Evolutionary conservation across 1,284 basidiomycete genomes (phyloP), one percentile per base, ranked within the genome.

Genomic region (Malassezia psittaci): DNA sequence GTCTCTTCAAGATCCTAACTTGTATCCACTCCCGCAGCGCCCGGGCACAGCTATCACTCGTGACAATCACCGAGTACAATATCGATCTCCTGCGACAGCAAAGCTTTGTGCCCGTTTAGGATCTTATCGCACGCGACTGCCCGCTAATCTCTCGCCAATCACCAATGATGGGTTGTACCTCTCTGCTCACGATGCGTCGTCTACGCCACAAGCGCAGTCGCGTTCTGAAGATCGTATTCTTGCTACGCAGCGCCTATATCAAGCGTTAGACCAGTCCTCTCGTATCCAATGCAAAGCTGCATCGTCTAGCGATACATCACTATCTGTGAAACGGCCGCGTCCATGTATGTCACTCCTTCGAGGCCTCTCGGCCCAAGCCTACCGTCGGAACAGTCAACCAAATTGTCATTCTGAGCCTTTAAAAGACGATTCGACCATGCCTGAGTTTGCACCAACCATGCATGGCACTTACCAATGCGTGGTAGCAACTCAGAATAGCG

Each of bases 391-490:
- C 15, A 52, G 38, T 34, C 34, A 42, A 5, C 42, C 16, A 11
- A n/a, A 15, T 18, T 33, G 39, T 36, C 21, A 5, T 15, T 15
- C 16, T 21, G 10, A 16, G 12, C 8, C 24, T 16, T 3, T 16
- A 5, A 19, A 5, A 29, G 11, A 47, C 24, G 12, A 24, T 10
- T n/a, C 21, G 19, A 18, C 13, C 29, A 32, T 50, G 48, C 32
- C 38, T 5, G n/a, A 50, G 24, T 48, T 57, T 32, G 9, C 44
- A 6, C 37, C 48, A 1, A 56, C 42, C n/a, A 51, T 51, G 48
- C 48, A 56, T 11, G 54, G 54, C 16, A 56, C 48, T 15, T 44
- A 51, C 15, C 48, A 56, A 12, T 56, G 54, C 33, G 54, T 56
- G 15, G 47, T 56, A 36, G 54, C 48, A 2, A 51, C 37, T 13